Evolutionary conservation across 192 early-diverging fungal genomes (phyloP).

Genomic region (Ambispora gerdemannii): DNA sequence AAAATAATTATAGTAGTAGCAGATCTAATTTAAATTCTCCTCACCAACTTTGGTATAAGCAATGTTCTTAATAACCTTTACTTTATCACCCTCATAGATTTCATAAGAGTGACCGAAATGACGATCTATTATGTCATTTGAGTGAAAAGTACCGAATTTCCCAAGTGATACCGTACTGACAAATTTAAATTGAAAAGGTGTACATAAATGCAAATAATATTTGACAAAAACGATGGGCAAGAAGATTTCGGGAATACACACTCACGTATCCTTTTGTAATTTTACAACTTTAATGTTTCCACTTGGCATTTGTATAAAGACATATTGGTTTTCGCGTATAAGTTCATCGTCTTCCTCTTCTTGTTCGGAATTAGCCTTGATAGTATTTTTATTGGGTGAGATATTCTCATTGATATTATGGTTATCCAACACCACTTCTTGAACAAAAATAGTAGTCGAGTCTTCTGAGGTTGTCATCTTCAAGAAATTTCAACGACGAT

Average conservation of each 20-base stretch:
- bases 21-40: no score
- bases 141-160: constrained; percentile 87
- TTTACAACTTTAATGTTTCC: constrained; percentile 77
- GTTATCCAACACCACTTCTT: no score
- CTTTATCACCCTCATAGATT: constrained; percentile 62
- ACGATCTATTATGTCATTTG: constrained; percentile 75
- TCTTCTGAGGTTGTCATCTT: no score
- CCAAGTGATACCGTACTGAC: constrained; percentile 66
- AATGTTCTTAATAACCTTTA: constrained; percentile 36
- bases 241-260: not conserved
- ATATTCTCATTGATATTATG: no score
- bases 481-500: no score
- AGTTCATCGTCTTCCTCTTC: not conserved
- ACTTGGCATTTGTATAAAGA: constrained; percentile 81
- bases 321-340: constrained; percentile 60
- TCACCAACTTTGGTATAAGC: constrained; percentile 41
- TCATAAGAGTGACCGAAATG: constrained; percentile 83
- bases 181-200: not conserved
- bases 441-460: no score
- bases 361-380: no score
- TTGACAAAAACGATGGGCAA: not conserved
- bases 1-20: no score
- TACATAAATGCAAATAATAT: not conserved
- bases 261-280: constrained; percentile 58
- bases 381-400: no score